phyloP scores from a whole-genome alignment of 23 red algal species.

The Porphyridium purpureum region DNA sequence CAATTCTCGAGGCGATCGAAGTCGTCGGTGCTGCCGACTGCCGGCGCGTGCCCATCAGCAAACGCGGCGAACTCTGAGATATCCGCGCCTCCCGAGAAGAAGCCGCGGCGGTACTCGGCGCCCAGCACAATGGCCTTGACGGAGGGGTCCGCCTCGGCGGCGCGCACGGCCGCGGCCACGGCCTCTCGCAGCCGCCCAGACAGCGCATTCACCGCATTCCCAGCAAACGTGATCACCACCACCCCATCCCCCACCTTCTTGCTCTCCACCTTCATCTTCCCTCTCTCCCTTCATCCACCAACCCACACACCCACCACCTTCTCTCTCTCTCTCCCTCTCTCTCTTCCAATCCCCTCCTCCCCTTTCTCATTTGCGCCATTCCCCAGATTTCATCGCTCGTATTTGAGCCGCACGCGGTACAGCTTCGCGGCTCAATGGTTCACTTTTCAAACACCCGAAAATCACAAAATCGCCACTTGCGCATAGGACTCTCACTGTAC shows the following conservation, averaged over 20 bases:
- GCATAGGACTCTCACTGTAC: too few relatives aligned
- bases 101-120: slow-evolving; percentile 12
- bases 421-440: too few relatives aligned
- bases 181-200: slow-evolving; percentile 26
- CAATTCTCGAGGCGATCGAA: slow-evolving; percentile 22
- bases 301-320: neutral
- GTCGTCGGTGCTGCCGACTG: slow-evolving; percentile 2
- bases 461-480: too few relatives aligned
- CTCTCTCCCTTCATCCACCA: neutral
- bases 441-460: too few relatives aligned
- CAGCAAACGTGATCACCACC: slow-evolving; percentile 45
- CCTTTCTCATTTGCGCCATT: too few relatives aligned
- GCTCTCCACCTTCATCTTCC: neutral
- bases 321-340: neutral
- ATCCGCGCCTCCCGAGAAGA: slow-evolving; percentile 93
- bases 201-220: slow-evolving; percentile 84
- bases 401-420: too few relatives aligned
- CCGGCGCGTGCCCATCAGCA: slow-evolving; percentile 4
- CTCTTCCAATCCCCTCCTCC: too few relatives aligned
- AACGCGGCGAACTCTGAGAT: slow-evolving; percentile 71
- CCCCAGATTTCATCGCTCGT: too few relatives aligned
- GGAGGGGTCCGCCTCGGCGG: slow-evolving; percentile 4
- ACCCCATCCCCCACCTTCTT: slow-evolving; percentile 12
- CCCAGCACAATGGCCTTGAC: slow-evolving; percentile 23
- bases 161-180: slow-evolving; percentile 24